A percentile compares a stretch with the other conserved stretches of the same genome.
These are phyloP conservation scores for Hibiscus trionum DNA, from an alignment of 345 rosid species.

Conservation along the genomic window DNA sequence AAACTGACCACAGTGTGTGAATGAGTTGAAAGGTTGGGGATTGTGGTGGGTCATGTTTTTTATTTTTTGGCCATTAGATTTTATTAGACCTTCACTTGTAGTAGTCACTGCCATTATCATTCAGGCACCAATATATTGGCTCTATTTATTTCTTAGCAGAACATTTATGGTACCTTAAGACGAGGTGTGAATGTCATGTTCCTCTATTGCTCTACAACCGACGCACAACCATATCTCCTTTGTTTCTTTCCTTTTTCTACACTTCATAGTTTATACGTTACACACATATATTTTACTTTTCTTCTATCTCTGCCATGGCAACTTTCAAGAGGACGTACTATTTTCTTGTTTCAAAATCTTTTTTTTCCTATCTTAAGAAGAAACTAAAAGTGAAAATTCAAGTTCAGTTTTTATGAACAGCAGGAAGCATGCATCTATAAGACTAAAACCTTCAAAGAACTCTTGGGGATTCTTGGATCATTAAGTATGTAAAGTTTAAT, in stretches of 20 bases:
- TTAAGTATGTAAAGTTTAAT: too few relatives aligned
- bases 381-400: too few relatives aligned
- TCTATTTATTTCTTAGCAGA: constrained; percentile 23
- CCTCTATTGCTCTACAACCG: background rate
- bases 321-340: too few relatives aligned
- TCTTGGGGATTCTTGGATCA: too few relatives aligned
- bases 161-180: constrained; percentile 19
- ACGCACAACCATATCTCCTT: background rate
- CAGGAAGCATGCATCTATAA: too few relatives aligned
- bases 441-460: too few relatives aligned
- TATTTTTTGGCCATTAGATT: background rate
- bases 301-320: too few relatives aligned
- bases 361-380: too few relatives aligned
- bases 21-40: background rate
- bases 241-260: background rate
- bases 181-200: constrained; percentile 8
- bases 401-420: too few relatives aligned
- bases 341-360: too few relatives aligned
- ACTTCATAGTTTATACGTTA: background rate
- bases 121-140: constrained; percentile 26
- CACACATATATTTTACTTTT: background rate
- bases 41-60: background rate
- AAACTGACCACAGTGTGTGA: background rate
- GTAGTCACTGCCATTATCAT: constrained; percentile 17
- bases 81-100: constrained; percentile 2